These are phyloP conservation scores for Musa acuminata DNA, from an alignment of 176 grass and related monocot genomes.

Conservation along the genomic window DNA sequence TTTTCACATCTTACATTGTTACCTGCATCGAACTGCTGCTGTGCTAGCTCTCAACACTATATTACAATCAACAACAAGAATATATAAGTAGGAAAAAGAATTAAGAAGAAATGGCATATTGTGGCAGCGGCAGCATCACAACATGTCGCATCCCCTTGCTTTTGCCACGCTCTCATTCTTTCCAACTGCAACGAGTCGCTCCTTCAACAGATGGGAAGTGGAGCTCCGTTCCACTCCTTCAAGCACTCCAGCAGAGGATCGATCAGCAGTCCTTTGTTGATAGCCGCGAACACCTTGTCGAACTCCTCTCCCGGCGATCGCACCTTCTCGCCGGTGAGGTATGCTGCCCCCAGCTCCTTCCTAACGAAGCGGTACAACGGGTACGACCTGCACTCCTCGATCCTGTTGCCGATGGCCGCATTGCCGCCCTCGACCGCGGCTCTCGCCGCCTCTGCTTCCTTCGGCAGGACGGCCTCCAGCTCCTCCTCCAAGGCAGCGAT, in stretches of 20 bases:
- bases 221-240: conserved; percentile 5
- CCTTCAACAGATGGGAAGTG: conserved; percentile 2
- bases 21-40: no score
- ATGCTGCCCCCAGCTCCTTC: background rate
- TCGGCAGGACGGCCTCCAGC: background rate
- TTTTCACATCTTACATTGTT: no score
- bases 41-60: no score
- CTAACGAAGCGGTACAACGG: conserved; percentile 4
- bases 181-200: background rate
- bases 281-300: conserved; percentile 3
- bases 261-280: background rate
- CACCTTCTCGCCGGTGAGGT: conserved; percentile 10
- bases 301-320: conserved; percentile 6
- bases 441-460: conserved; percentile 6
- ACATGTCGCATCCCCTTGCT: background rate
- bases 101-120: no score
- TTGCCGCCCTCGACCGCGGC: background rate
- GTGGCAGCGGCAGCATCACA: no score
- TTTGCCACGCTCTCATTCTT: background rate
- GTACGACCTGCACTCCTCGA: conserved; percentile 7
- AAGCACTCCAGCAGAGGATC: conserved; percentile 9
- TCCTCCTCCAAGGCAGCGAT: conserved; percentile 6
- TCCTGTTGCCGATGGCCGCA: background rate
- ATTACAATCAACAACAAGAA: no score
- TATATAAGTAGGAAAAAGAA: no score